phyloP scores from a whole-genome alignment of 75 land plant genomes.

The Selaginella moellendorffii region DNA sequence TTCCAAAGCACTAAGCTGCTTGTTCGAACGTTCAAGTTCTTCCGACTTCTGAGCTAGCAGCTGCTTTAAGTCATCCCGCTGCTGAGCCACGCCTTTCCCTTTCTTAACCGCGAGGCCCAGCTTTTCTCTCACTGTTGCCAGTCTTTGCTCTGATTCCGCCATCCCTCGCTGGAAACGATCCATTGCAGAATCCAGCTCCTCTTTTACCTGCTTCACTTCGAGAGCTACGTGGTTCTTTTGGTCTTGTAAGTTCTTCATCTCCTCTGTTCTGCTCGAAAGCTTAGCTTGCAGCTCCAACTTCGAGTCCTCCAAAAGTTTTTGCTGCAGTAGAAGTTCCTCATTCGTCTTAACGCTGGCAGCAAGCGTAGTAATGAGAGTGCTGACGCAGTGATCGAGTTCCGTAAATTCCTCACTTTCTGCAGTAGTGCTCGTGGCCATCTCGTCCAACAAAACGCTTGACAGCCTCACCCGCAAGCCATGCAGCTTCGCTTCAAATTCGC shows the following conservation, averaged over 20 bases:
- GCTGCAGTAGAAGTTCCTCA: neutral
- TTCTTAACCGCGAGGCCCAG: slow-evolving; percentile 80
- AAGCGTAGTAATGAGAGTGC: neutral
- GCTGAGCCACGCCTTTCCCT: slow-evolving; percentile 76
- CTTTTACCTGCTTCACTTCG: neutral
- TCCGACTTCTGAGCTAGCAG: slow-evolving; percentile 48
- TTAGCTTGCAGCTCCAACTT: neutral
- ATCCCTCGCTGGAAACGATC: slow-evolving; percentile 28
- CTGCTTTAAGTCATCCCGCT: slow-evolving; percentile 74
- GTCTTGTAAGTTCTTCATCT: neutral
- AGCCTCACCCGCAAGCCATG: too few relatives aligned
- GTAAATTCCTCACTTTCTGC: neutral
- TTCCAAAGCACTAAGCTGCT: slow-evolving; percentile 8
- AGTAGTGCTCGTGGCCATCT: neutral
- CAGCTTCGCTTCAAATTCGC: too few relatives aligned
- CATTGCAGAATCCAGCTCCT: slow-evolving; percentile 5
- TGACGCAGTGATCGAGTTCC: neutral
- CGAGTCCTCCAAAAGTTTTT: neutral
- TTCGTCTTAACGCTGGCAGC: neutral
- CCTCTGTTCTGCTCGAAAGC: neutral
- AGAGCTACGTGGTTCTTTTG: neutral
- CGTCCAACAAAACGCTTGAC: too few relatives aligned
- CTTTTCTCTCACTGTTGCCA: slow-evolving; percentile 68
- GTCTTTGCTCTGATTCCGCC: slow-evolving; percentile 62
- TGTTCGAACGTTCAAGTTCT: slow-evolving; percentile 39